Base-by-base conservation (phyloP, 495 filamentous ascomycete species). In the Aspergillus campestris region DNA sequence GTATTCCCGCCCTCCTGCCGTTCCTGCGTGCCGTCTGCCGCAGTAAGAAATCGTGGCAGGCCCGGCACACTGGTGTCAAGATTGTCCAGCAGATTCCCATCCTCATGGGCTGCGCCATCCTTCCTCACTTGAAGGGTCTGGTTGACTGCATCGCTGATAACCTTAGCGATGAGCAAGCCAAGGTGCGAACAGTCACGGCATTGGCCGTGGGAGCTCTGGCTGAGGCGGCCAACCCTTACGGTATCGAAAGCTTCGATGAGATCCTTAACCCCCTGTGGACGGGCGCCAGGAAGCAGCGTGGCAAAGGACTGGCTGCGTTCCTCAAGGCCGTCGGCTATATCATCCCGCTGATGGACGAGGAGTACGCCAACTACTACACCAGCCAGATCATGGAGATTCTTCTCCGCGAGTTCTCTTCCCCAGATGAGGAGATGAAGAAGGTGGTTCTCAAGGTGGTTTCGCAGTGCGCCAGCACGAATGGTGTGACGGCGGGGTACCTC, bases 391-490 rank as follows among this genome's bases (percentile, higher is more conserved):
- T 97, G 94, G 91, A 96, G 60, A 96, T 97, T 59, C 74, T 99
- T 18, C 77, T 97, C 27, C 83, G 94, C 50, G 94, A 99, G 61
- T 96, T 97, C 55, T 83, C 88, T 8, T 95, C 89, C 2, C 92
- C 91, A 0, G 94, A 99, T 52, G 94, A 99, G 61, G 94, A 99
- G 65, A 99, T 99, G 94, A 99, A 99, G 72, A 97, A 97, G 69
- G 90, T 97, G 2, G 92, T 97, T 8, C 67, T 97, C 32, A 97
- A 97, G 66, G 94, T 97, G 31, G 82, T 97, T 11, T 95, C 89
- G n/a, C 94, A 97, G 59, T 97, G 92, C 62, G 86, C 91, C 11
- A 83, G 84, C 53, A 97, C 92, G 0, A 83, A 90, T 56, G 94
- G 94, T 67, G 92, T 99, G 9, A 97, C 94, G 46, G 86, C 89